phyloP scores from a whole-genome alignment of 2,329 filamentous ascomycete genomes.

The Xylariales sp. region DNA sequence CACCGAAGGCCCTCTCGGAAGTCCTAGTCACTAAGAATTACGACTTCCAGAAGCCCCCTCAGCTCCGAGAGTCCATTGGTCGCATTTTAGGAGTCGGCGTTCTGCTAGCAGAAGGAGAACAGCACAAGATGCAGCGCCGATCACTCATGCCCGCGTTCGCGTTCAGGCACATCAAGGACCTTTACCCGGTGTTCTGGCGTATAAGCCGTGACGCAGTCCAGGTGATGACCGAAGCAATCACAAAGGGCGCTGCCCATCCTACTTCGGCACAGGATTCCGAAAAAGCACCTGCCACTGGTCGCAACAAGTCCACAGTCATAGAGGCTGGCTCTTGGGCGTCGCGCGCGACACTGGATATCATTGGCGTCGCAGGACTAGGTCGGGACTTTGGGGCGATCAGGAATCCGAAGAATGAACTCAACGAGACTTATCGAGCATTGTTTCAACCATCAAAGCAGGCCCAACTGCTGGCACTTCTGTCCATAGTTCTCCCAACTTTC shows the following conservation, averaged over 20 bases:
- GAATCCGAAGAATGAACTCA: slow-evolving; percentile 56
- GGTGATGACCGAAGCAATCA: slow-evolving; percentile 51
- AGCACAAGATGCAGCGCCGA: slow-evolving; percentile 78
- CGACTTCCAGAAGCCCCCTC: slow-evolving; percentile 60
- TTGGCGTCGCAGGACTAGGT: slow-evolving; percentile 67
- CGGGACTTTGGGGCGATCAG: slow-evolving; percentile 64
- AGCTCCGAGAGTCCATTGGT: slow-evolving; percentile 51
- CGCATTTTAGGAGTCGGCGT: slow-evolving; percentile 66
- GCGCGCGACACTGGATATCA: slow-evolving; percentile 69
- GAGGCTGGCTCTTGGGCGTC: slow-evolving; percentile 61
- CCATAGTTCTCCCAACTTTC: slow-evolving; percentile 58
- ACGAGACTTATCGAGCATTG: slow-evolving; percentile 49
- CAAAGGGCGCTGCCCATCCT: slow-evolving; percentile 27
- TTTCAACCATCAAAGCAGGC: slow-evolving; percentile 49
- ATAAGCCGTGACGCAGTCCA: slow-evolving; percentile 66
- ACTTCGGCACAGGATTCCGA: slow-evolving; percentile 17
- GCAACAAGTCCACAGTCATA: slow-evolving; percentile 37
- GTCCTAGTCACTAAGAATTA: slow-evolving; percentile 66
- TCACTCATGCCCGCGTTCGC: slow-evolving; percentile 77
- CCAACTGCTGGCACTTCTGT: slow-evolving; percentile 52
- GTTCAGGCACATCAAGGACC: slow-evolving; percentile 79
- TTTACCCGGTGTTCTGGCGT: slow-evolving; percentile 80
- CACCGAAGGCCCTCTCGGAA: slow-evolving; percentile 63
- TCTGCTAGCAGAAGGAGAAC: slow-evolving; percentile 82
- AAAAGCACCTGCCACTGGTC: slow-evolving; percentile 26